These are phyloP conservation scores for Porphyrellus sp. DNA, from an alignment of 1,284 basidiomycete genomes.

Conservation along the genomic window DNA sequence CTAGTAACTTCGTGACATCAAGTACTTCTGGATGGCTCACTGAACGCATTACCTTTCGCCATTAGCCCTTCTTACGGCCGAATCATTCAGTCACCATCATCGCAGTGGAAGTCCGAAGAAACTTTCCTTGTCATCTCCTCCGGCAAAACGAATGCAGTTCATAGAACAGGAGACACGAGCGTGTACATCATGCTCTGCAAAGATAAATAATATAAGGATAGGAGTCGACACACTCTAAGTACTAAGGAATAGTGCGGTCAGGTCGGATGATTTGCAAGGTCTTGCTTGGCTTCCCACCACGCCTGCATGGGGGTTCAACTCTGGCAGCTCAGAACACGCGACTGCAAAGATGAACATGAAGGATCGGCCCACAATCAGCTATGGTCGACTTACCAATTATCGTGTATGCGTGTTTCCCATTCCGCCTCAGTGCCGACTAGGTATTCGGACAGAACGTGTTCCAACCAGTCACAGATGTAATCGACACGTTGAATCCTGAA, in stretches of 20 bases:
- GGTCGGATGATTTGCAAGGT: not conserved
- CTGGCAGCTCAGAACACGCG: slow-evolving; percentile 1
- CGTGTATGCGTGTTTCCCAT: slow-evolving; percentile 31
- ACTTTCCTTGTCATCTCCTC: no score
- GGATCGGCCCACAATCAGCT: not conserved
- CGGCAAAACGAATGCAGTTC: not conserved
- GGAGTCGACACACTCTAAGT: slow-evolving; percentile 6
- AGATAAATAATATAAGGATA: slow-evolving; percentile 10
- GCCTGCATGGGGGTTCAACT: not conserved
- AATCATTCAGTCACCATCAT: no score
- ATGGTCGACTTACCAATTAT: slow-evolving; percentile 24
- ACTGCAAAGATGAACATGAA: slow-evolving; percentile 11
- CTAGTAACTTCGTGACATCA: no score
- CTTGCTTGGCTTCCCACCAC: slow-evolving; percentile 1
- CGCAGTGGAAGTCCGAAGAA: no score
- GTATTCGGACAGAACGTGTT: slow-evolving; percentile 30
- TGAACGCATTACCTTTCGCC: no score
- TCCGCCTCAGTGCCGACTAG: slow-evolving; percentile 31
- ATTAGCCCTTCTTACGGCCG: no score
- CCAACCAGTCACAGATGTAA: slow-evolving; percentile 34
- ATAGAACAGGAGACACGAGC: slow-evolving; percentile 8
- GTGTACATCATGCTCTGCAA: slow-evolving; percentile 1
- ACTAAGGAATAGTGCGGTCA: not conserved
- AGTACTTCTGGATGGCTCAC: no score
- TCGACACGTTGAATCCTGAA: slow-evolving; percentile 34